Conservation (phyloP, 495 filamentous ascomycete species). For the Penicillium robsamsonii region DNA sequence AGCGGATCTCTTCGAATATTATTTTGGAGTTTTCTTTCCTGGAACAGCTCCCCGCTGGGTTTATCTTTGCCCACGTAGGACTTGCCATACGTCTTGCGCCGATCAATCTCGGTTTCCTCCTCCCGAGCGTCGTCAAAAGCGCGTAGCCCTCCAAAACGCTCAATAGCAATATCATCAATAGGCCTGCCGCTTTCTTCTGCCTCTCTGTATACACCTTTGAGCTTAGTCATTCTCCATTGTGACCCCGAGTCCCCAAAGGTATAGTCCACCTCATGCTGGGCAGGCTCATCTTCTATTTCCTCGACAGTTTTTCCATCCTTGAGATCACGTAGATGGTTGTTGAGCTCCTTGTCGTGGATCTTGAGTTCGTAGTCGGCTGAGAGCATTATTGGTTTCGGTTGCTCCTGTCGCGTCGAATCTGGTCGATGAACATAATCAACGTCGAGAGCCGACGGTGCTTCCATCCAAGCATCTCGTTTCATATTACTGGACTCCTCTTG, state of each 20-base stretch:
- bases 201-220: constrained; percentile 79
- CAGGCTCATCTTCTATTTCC: constrained; percentile 49
- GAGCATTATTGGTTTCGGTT: constrained; percentile 47
- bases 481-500: constrained; percentile 40
- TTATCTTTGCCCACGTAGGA: constrained; percentile 86
- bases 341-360: constrained; percentile 80
- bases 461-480: constrained; percentile 91
- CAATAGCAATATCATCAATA: constrained; percentile 77
- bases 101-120: constrained; percentile 88
- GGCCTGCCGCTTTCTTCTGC: constrained; percentile 67
- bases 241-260: constrained; percentile 88
- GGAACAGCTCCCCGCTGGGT: constrained; percentile 82
- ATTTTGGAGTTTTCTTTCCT: constrained; percentile 63
- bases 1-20: constrained; percentile 38
- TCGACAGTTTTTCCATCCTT: constrained; percentile 54
- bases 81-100: constrained; percentile 78
- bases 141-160: constrained; percentile 76
- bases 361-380: constrained; percentile 70
- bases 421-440: constrained; percentile 81
- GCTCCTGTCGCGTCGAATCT: constrained; percentile 40
- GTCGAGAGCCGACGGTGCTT: constrained; percentile 74
- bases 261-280: constrained; percentile 70
- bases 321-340: constrained; percentile 65
- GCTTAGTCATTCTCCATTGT: constrained; percentile 92
- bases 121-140: constrained; percentile 93